A percentile compares a stretch with the other conserved stretches of the same genome.
phyloP scores from a whole-genome alignment of 495 filamentous ascomycete species.

The Parathielavia appendiculata region DNA sequence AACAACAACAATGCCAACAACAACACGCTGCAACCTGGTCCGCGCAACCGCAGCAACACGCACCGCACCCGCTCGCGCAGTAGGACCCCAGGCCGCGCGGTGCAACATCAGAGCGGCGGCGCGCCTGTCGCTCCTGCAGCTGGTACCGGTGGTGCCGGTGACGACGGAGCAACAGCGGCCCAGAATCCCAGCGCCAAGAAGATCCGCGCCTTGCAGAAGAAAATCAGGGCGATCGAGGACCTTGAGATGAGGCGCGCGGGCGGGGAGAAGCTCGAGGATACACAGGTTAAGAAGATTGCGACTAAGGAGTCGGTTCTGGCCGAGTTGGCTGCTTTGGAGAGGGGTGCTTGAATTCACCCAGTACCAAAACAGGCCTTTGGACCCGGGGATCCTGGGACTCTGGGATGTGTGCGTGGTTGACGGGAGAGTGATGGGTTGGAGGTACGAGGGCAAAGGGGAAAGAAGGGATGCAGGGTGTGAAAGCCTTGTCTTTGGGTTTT shows the following conservation, averaged over 20 bases:
- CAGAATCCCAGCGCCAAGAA: constrained; percentile 67
- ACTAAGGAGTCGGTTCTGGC: constrained; percentile 78
- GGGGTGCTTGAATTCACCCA: constrained; percentile 31
- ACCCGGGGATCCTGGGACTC: no score
- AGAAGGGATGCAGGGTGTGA: constrained; percentile 41
- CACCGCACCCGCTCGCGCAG: constrained; percentile 35
- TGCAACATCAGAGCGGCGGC: constrained; percentile 24
- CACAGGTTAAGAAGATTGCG: constrained; percentile 95
- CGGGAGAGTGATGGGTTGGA: neutral
- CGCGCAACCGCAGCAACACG: constrained; percentile 42
- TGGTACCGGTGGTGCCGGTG: constrained; percentile 15
- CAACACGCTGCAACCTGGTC: constrained; percentile 8
- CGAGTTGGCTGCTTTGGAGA: constrained; percentile 60
- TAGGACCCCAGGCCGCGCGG: constrained; percentile 35
- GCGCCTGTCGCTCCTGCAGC: constrained; percentile 31
- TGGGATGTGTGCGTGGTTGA: neutral
- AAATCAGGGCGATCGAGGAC: constrained; percentile 95
- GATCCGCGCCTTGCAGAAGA: constrained; percentile 84
- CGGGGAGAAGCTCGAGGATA: constrained; percentile 95
- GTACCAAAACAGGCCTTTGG: no score
- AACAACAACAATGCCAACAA: constrained; percentile 33
- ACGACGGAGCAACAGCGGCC: constrained; percentile 32
- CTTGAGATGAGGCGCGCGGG: constrained; percentile 90
- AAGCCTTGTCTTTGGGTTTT: neutral
- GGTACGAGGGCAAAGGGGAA: neutral